Conservation (phyloP, 495 filamentous ascomycete species). For the Rostrohypoxylon terebratum region DNA sequence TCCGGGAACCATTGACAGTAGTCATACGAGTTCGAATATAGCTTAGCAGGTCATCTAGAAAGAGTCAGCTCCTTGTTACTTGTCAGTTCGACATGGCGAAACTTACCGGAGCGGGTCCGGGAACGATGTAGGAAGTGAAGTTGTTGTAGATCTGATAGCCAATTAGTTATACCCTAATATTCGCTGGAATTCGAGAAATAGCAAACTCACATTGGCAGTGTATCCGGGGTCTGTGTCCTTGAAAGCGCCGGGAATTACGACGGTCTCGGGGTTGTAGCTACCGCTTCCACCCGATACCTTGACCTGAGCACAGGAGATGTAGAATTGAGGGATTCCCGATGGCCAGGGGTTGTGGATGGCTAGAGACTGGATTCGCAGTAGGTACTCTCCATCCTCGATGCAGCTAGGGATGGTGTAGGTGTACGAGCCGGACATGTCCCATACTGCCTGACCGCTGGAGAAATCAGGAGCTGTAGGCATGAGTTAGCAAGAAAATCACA, state of each 20-base stretch:
- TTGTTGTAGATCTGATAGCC: conserved; percentile 42
- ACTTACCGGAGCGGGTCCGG: conserved; percentile 47
- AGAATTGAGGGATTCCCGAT: conserved; percentile 50
- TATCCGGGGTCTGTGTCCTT: conserved; percentile 60
- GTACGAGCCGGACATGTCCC: conserved; percentile 52
- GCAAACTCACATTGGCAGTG: conserved; percentile 46
- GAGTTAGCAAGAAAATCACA: conserved; percentile 7
- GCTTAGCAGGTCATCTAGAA: conserved; percentile 37
- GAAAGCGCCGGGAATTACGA: conserved; percentile 64
- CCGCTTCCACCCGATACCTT: conserved; percentile 49
- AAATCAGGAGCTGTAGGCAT: conserved; percentile 47
- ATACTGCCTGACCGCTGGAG: conserved; percentile 40
- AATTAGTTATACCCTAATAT: conserved; percentile 1
- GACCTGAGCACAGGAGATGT: conserved; percentile 50
- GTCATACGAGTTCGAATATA: neutral
- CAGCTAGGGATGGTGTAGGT: conserved; percentile 58
- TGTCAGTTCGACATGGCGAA: neutral
- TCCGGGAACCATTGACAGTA: neutral
- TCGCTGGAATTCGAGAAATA: neutral
- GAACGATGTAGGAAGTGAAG: conserved; percentile 46
- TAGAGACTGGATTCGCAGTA: conserved; percentile 65
- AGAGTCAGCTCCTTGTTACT: neutral
- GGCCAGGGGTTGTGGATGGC: conserved; percentile 64
- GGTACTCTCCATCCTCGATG: conserved; percentile 65
- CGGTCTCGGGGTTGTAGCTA: conserved; percentile 53